Evolutionary conservation across 1,284 basidiomycete species (phyloP).

Genomic region (Trichosporon coremiiforme): DNA sequence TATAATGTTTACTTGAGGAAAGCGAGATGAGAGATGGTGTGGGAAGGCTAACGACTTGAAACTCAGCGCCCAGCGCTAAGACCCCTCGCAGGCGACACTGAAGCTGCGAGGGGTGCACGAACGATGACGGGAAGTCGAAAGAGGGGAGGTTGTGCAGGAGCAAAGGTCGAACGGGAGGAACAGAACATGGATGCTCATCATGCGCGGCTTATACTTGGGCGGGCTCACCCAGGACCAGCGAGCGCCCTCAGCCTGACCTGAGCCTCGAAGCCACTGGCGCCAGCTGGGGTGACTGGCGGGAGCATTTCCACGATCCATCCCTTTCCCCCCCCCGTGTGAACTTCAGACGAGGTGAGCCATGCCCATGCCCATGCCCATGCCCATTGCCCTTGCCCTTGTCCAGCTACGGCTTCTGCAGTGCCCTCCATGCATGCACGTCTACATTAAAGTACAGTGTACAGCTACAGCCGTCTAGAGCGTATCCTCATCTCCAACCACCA

Average conservation of each 20-base stretch:
- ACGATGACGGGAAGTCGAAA: background rate
- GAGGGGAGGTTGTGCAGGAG: background rate
- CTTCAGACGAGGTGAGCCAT: slow-evolving; percentile 9
- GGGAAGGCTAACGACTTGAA: slow-evolving; percentile 1
- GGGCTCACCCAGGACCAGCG: no score
- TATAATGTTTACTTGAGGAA: slow-evolving; percentile 10
- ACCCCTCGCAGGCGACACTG: slow-evolving; percentile 19
- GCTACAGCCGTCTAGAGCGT: slow-evolving; percentile 31
- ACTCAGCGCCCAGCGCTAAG: slow-evolving; percentile 15
- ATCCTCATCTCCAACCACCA: slow-evolving; percentile 45
- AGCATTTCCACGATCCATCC: background rate
- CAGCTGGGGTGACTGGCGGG: slow-evolving; percentile 14
- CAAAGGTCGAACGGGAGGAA: slow-evolving; percentile 4
- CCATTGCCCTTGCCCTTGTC: background rate
- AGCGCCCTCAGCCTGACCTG: no score
- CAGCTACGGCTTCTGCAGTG: background rate
- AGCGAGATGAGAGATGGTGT: background rate
- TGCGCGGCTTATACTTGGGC: background rate
- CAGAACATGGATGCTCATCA: background rate
- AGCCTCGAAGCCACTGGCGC: background rate
- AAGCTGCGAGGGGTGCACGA: slow-evolving; percentile 17
- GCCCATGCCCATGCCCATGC: background rate
- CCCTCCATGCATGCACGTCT: slow-evolving; percentile 12
- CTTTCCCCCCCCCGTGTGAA: slow-evolving; percentile 13
- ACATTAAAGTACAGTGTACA: slow-evolving; percentile 16